A percentile compares a stretch with the other conserved stretches of the same genome.
phyloP scores from a whole-genome alignment of 345 rosid genomes.

The Erodium maritimum region DNA sequence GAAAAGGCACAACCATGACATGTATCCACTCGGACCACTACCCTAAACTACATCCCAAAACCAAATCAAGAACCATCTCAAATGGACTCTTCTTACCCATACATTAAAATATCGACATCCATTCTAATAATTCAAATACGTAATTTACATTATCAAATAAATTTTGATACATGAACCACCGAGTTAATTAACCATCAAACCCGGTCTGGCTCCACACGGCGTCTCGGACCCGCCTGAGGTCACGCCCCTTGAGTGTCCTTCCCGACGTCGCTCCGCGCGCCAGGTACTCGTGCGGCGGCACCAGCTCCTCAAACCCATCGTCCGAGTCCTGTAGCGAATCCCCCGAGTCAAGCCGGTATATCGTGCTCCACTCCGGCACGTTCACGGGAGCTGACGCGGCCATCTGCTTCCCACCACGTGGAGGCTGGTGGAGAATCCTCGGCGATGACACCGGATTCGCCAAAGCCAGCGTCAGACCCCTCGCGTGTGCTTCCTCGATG shows the following conservation, averaged over 20 bases:
- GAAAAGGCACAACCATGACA: too few relatives aligned
- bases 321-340: conserved; percentile 18
- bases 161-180: too few relatives aligned
- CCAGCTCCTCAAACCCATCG: conserved; percentile 13
- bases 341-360: conserved; percentile 16
- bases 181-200: conserved; percentile 12
- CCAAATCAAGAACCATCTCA: too few relatives aligned
- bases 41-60: too few relatives aligned
- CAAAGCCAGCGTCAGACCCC: conserved; percentile 22
- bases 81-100: too few relatives aligned
- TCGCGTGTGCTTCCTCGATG: not conserved
- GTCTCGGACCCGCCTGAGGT: conserved; percentile 21
- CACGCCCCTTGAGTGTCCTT: conserved; percentile 28
- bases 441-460: conserved; percentile 5
- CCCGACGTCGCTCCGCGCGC: conserved; percentile 24
- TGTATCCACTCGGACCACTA: too few relatives aligned
- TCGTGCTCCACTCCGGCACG: conserved; percentile 21
- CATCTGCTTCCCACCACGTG: conserved; percentile 5
- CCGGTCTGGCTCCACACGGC: conserved; percentile 27
- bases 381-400: conserved; percentile 18
- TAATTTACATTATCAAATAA: too few relatives aligned
- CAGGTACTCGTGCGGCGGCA: conserved; percentile 27
- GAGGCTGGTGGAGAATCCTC: conserved; percentile 15
- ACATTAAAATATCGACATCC: too few relatives aligned
- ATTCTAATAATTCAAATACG: too few relatives aligned